Evolutionary conservation across 2,329 filamentous ascomycete species (phyloP), one percentile per base, ranked within the genome.

Genomic region (Calonectria naviculata): DNA sequence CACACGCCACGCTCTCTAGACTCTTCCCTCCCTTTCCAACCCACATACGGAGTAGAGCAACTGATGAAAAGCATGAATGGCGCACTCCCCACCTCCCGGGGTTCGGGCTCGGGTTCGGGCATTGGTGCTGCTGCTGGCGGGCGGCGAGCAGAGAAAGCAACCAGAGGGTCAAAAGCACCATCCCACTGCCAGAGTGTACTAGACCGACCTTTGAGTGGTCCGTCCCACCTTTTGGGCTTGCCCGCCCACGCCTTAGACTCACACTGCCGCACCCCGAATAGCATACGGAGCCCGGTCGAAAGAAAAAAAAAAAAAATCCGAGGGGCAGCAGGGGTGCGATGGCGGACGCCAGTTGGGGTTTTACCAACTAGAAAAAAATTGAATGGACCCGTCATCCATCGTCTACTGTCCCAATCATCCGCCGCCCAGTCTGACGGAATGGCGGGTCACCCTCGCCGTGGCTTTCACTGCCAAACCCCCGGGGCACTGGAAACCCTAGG

Each of bases 191-290:
- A 44, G 54, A 62, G 36, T 54, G 42, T 41, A 56, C 68, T 70
- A 70, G 61, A 46, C 44, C 34, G 62, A 60, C 68, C 44, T 56
- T 61, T 46, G 62, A 54, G 60, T 65, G 63, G 63, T 63, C 56
- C 64, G 68, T 75, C 73, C 67, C 70, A 67, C 76, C 73, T 75
- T 74, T 67, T 64, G 52, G 42, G 71, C 63, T 75, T 68, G 75
- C 68, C 52, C 46, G 42, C 52, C 65, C 65, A 68, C 42, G 28
- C 31, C 65, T 68, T 49, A 54, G 46, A 70, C 46, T 70, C 68
- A 71, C 73, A 76, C 73, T 76, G 69, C 74, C 73, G 73, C 70
- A 71, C 76, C 76, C 74, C 66, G 68, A 75, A 72, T 71, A 74
- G 65, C 52, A 66, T 60, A 60, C 36, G 36, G 52, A 60, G 36